Evolutionary conservation across 2,329 filamentous ascomycete genomes (phyloP).

Genomic region (Leptographium procerum): DNA sequence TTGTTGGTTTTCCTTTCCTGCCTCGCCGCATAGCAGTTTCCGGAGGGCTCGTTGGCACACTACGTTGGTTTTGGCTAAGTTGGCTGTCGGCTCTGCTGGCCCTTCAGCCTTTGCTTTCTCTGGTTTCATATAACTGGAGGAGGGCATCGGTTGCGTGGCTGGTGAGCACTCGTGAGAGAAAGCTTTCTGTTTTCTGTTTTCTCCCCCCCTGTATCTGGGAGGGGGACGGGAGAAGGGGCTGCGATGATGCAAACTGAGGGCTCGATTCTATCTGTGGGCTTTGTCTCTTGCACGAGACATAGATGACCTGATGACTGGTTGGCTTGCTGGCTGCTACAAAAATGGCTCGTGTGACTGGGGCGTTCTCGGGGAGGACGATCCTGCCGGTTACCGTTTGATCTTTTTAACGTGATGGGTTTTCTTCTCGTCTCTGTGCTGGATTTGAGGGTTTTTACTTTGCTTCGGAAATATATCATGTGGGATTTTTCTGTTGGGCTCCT

Average conservation of each 20-base stretch:
- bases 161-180: slow-evolving; percentile 2
- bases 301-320: slow-evolving; percentile 8
- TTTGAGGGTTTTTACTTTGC: slow-evolving; percentile 8
- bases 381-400: not conserved
- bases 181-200: not conserved
- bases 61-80: slow-evolving; percentile 34
- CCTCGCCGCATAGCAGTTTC: slow-evolving; percentile 25
- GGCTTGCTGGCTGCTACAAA: slow-evolving; percentile 4
- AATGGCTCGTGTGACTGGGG: slow-evolving; percentile 3
- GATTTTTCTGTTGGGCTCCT: slow-evolving; percentile 9
- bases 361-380: not conserved
- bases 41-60: slow-evolving; percentile 28
- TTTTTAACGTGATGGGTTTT: not conserved
- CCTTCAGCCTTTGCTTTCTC: slow-evolving; percentile 8
- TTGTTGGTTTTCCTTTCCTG: no score
- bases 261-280: slow-evolving; percentile 19
- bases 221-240: not conserved
- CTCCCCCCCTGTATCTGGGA: not conserved
- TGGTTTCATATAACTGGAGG: not conserved
- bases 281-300: slow-evolving; percentile 10
- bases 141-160: not conserved
- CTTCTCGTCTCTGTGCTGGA: not conserved
- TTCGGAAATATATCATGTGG: slow-evolving; percentile 7
- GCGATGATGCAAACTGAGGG: slow-evolving; percentile 10
- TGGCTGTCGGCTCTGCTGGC: slow-evolving; percentile 44